Evolutionary conservation across 1,284 basidiomycete species (phyloP).

Genomic region (Farysia itapuensis): DNA sequence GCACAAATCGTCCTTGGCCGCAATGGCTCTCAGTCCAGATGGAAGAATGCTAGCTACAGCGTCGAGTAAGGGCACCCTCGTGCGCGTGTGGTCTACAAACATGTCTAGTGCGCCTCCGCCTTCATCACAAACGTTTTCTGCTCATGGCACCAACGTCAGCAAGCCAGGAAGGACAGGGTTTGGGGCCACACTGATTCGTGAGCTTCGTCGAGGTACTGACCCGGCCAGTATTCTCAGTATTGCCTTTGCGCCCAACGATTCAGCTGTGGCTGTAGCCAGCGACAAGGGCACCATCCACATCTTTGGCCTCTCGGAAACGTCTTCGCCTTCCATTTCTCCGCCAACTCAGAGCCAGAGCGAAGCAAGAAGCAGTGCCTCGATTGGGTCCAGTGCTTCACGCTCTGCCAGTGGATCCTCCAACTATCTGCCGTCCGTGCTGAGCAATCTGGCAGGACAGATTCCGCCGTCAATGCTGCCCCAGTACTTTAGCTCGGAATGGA

Average conservation of each 20-base stretch:
- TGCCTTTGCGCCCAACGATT: conserved; percentile 41
- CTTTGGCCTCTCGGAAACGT: conserved; percentile 19
- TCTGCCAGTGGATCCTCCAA: conserved; percentile 23
- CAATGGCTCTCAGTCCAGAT: conserved; percentile 33
- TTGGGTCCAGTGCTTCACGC: conserved; percentile 4
- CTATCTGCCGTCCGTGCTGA: conserved; percentile 34
- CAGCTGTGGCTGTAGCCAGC: conserved; percentile 41
- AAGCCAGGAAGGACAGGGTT: conserved; percentile 25
- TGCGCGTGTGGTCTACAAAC: conserved; percentile 45
- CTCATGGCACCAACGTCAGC: neutral
- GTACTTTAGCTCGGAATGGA: conserved; percentile 52
- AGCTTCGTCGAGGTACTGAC: conserved; percentile 48
- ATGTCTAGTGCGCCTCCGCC: neutral
- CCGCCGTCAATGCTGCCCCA: conserved; percentile 42
- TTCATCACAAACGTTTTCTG: neutral
- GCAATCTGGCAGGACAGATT: conserved; percentile 29
- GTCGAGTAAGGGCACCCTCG: conserved; percentile 44
- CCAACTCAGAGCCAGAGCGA: neutral
- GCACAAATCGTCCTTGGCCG: conserved; percentile 36
- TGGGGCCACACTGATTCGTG: conserved; percentile 26
- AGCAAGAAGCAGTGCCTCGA: neutral
- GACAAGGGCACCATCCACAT: conserved; percentile 55
- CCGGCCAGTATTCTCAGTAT: conserved; percentile 45
- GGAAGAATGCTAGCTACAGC: conserved; percentile 39
- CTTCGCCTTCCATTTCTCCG: neutral